phyloP scores from a whole-genome alignment of 2,329 filamentous ascomycete species.

The Colletotrichum caudatum region DNA sequence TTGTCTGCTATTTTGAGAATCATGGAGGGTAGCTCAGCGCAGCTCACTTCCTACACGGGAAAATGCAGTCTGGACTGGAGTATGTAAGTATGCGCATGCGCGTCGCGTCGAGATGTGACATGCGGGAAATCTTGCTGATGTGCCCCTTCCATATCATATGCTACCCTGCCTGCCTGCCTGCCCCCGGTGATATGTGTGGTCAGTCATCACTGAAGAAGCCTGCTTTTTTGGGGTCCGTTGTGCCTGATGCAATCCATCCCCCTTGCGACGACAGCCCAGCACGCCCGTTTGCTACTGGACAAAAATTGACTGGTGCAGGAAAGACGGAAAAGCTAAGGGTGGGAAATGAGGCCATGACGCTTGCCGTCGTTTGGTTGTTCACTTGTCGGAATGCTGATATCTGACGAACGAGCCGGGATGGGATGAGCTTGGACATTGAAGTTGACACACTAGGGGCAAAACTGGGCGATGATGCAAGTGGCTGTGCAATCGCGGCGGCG shows the following conservation, averaged over 20 bases:
- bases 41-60: conserved; percentile 8
- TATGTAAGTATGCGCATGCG: background rate
- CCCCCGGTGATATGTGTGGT: background rate
- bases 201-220: conserved; percentile 12
- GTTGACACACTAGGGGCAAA: background rate
- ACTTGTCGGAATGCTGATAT: conserved; percentile 9
- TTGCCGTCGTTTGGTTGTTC: background rate
- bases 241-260: background rate
- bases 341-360: background rate
- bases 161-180: too few species aligned
- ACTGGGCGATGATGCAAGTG: conserved; percentile 40
- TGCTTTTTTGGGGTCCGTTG: conserved; percentile 7
- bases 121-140: conserved; percentile 20
- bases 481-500: conserved; percentile 30
- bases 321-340: background rate
- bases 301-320: background rate
- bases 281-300: background rate
- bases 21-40: conserved; percentile 7
- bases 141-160: background rate
- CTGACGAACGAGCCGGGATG: conserved; percentile 7
- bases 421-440: background rate
- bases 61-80: background rate
- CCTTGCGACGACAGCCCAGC: conserved; percentile 4
- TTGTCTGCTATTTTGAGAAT: conserved; percentile 16
- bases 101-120: conserved; percentile 4